These are phyloP conservation scores for Botrytis sinoallii DNA, from an alignment of 2,329 filamentous ascomycete species.

Conservation along the genomic window DNA sequence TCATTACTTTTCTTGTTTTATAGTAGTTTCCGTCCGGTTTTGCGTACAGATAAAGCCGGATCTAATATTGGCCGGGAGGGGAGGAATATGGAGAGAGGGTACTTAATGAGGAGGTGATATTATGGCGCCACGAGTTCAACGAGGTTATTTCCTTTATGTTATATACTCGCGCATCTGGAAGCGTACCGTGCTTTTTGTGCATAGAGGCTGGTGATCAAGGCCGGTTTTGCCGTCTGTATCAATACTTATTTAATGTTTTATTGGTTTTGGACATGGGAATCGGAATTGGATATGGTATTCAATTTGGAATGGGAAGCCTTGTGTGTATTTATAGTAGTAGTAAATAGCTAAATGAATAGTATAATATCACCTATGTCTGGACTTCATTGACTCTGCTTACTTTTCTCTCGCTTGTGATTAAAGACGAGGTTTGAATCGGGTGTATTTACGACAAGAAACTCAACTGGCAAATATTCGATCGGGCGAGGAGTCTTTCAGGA, in stretches of 20 bases:
- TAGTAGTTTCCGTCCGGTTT: background rate
- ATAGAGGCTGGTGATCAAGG: background rate
- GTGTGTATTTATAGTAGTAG: background rate
- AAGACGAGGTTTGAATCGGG: too few relatives aligned
- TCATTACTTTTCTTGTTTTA: conserved; percentile 3
- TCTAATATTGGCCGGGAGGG: background rate
- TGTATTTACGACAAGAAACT: background rate
- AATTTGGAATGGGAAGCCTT: background rate
- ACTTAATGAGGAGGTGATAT: conserved; percentile 9
- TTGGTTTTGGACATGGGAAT: background rate
- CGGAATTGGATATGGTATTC: background rate
- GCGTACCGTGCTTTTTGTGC: background rate
- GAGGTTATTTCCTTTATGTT: conserved; percentile 10
- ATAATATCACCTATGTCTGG: background rate
- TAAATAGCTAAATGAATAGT: background rate
- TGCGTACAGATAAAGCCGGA: background rate
- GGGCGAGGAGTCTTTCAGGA: background rate
- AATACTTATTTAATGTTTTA: conserved; percentile 3
- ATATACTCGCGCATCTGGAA: conserved; percentile 3
- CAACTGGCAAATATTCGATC: background rate
- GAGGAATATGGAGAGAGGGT: background rate
- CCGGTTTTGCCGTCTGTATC: background rate
- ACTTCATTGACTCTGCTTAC: background rate
- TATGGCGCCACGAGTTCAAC: conserved; percentile 16
- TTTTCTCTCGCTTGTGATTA: background rate